Conservation (phyloP, 2,329 filamentous ascomycete species). For the Neonectria sp. region DNA sequence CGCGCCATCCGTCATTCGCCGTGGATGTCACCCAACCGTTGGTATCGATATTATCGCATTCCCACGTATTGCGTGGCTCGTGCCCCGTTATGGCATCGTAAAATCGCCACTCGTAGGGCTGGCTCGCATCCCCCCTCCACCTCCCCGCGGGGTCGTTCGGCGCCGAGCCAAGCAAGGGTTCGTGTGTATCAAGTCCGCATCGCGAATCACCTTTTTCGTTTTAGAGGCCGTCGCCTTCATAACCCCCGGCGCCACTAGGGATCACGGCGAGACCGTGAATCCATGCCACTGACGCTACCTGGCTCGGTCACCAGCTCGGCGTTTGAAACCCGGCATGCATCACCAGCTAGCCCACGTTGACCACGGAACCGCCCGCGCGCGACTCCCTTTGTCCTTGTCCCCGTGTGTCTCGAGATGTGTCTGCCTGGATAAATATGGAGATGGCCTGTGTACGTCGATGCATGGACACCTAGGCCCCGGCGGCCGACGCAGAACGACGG, state of each 20-base stretch:
- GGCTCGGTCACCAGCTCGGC: conserved; percentile 8
- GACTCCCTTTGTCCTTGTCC: neutral
- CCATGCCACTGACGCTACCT: conserved; percentile 2
- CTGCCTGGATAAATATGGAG: conserved; percentile 30
- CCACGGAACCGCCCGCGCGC: conserved; percentile 8
- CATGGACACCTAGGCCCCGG: conserved; percentile 4
- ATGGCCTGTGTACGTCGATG: neutral
- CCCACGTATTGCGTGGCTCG: neutral
- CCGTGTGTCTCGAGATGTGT: conserved; percentile 12
- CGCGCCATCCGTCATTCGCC: neutral
- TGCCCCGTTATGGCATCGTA: conserved; percentile 5
- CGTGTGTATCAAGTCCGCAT: neutral
- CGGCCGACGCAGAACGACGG: conserved; percentile 21
- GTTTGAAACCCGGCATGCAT: conserved; percentile 1
- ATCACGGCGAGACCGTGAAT: neutral
- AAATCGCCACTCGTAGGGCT: conserved; percentile 25
- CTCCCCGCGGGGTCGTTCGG: conserved; percentile 10
- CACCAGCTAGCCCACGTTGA: conserved; percentile 15
- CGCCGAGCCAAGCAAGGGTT: conserved; percentile 12
- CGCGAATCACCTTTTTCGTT: neutral
- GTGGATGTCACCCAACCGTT: conserved; percentile 7
- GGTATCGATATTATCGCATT: neutral
- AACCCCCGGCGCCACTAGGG: neutral
- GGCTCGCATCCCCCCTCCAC: conserved; percentile 10
- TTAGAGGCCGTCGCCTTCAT: neutral